Evolutionary conservation across 192 early-diverging fungal species (phyloP).

Genomic region (Geosiphon pyriformis): DNA sequence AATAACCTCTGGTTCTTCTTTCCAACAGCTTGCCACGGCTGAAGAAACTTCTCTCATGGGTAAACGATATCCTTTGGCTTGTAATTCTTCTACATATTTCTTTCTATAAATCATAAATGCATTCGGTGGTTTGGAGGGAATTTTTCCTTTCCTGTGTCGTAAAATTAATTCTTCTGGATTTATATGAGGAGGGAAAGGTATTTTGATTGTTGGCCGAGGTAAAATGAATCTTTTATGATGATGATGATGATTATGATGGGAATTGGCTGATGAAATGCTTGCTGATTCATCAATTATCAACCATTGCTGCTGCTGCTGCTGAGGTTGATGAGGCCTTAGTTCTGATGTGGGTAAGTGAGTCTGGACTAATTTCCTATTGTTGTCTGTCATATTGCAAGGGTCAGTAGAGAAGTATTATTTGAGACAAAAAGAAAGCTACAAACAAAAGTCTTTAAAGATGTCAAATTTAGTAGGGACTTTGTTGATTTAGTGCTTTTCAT

Average conservation of each 20-base stretch:
- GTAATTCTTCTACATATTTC: neutral
- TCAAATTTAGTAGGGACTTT: no score
- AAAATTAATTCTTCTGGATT: neutral
- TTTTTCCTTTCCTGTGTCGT: neutral
- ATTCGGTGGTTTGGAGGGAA: conserved; percentile 2
- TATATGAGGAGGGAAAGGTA: conserved; percentile 1
- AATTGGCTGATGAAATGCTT: neutral
- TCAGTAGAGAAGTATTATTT: no score
- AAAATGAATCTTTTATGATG: neutral
- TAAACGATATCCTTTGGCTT: conserved; percentile 1
- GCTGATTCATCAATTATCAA: neutral
- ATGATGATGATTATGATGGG: neutral
- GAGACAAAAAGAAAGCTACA: no score
- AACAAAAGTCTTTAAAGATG: no score
- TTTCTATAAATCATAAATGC: conserved; percentile 8
- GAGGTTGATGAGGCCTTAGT: no score
- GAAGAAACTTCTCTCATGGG: neutral
- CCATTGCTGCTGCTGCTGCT: neutral
- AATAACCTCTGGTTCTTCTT: neutral
- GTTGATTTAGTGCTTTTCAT: no score
- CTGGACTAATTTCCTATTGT: no score
- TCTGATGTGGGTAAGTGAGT: no score
- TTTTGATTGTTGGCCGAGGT: conserved; percentile 1
- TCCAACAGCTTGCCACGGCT: neutral
- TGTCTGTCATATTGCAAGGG: no score